Conservation (phyloP, 2,329 filamentous ascomycete genomes). For the Pseudogymnoascus sp. region DNA sequence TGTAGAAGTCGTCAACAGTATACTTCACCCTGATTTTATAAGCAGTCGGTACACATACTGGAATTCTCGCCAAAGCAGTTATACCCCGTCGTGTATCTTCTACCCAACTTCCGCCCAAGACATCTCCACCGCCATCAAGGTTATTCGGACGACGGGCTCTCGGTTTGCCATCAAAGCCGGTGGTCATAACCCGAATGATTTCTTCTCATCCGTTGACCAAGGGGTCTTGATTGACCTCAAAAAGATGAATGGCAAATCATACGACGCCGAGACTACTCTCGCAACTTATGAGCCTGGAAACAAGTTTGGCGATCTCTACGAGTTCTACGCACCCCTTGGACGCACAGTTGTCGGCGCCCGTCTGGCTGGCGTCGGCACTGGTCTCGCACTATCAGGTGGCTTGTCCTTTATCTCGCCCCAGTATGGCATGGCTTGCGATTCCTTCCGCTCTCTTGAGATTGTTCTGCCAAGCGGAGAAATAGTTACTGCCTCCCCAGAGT, state of each 20-base stretch:
- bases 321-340: not conserved
- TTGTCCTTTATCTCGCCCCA: slow-evolving; percentile 34
- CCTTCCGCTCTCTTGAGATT: slow-evolving; percentile 34
- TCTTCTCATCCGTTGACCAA: not conserved
- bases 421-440: slow-evolving; percentile 43
- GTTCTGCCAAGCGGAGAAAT: slow-evolving; percentile 29
- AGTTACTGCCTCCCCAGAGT: slow-evolving; percentile 18
- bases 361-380: not conserved
- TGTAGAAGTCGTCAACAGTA: not conserved
- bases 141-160: not conserved
- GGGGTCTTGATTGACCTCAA: slow-evolving; percentile 2
- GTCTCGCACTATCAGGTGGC: slow-evolving; percentile 23
- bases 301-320: not conserved
- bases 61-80: slow-evolving; percentile 17
- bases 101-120: slow-evolving; percentile 16
- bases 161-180: slow-evolving; percentile 32
- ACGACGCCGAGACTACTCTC: slow-evolving; percentile 12
- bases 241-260: not conserved
- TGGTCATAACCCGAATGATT: slow-evolving; percentile 25
- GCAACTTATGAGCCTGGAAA: slow-evolving; percentile 28
- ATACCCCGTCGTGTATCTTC: slow-evolving; percentile 19
- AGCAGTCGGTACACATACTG: slow-evolving; percentile 9
- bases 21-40: not conserved
- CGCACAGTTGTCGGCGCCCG: not conserved
- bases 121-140: slow-evolving; percentile 18